Evolutionary conservation across 1,284 basidiomycete species (phyloP).

Genomic region (Schizopora paradoxa): DNA sequence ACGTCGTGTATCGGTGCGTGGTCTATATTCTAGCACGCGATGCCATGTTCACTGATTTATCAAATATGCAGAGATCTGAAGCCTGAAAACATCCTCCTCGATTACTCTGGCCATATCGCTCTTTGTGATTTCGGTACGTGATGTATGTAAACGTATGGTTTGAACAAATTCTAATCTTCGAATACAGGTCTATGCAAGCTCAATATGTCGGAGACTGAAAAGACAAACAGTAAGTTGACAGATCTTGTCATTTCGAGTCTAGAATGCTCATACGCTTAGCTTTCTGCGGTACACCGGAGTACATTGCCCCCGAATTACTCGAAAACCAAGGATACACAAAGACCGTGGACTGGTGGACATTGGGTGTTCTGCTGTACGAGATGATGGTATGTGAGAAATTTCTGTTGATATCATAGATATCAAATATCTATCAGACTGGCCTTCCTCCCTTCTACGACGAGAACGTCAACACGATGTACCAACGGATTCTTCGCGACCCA

Average conservation of each 20-base stretch:
- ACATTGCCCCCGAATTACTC: constrained; percentile 92
- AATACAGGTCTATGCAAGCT: constrained; percentile 85
- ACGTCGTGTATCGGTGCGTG: constrained; percentile 90
- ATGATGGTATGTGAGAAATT: constrained; percentile 73
- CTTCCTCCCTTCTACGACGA: constrained; percentile 99
- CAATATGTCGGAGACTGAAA: constrained; percentile 97
- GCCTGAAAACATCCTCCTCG: constrained; percentile 95
- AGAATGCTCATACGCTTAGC: constrained; percentile 48
- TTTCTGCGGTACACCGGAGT: constrained; percentile 99
- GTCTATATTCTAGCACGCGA: not conserved
- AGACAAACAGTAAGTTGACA: constrained; percentile 81
- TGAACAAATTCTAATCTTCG: constrained; percentile 1
- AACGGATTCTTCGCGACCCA: constrained; percentile 93
- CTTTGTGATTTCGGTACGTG: constrained; percentile 87
- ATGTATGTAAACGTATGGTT: not conserved
- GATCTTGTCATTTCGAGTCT: constrained; percentile 1
- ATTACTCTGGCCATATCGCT: constrained; percentile 97
- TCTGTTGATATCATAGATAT: not conserved
- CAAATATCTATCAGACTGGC: constrained; percentile 58
- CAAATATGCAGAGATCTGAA: constrained; percentile 82
- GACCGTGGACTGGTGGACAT: constrained; percentile 99
- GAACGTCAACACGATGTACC: constrained; percentile 97
- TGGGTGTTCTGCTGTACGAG: constrained; percentile 96
- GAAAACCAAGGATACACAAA: constrained; percentile 98
- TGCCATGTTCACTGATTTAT: constrained; percentile 5